Evolutionary conservation across 2,329 filamentous ascomycete genomes (phyloP), one percentile per base, ranked within the genome.

Genomic region (Akanthomyces muscarius): DNA sequence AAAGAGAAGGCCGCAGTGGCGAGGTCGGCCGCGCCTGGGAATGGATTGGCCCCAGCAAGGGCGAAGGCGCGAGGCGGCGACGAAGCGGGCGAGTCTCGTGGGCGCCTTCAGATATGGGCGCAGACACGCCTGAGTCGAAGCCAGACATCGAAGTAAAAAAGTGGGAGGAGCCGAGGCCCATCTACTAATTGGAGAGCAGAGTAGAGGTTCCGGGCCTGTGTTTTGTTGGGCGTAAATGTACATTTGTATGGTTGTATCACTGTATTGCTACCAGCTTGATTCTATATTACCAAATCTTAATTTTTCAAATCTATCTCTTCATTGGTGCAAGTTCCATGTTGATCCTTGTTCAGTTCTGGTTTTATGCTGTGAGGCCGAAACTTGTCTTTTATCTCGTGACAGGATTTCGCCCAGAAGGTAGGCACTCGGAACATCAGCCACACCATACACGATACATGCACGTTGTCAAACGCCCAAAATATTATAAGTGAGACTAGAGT

Each of bases 11-110:
- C 53, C 77, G 81, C 60, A 88, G 82, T 68, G 87, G 86, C 41
- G 87, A 89, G 70, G 82, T 89, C 36, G 85, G 85, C 33, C 79
- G 86, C 33, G 86, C 86, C 1, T 89, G 86, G 86, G 87, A 89
- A 71, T 89, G 86, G 86, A 88, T 89, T 65, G 86, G 86, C 1
- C 83, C 85, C 16, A 77, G 81, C 21, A 74, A 78, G 21, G 80
- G 78, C 21, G 78, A 79, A 41, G 75, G 72, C 38, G 74, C 73
- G 25, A 73, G 81, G 48, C 77, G 81, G 55, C 77, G 83, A 41
- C 80, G 80, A 68, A 85, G 81, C 68, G 81, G 79, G 2, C 76
- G 83, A n/a, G 77, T 81, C 14, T 84, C 82, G 1, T 79, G 75
- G 70, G 76, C 74, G 8, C 69, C 74, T 4, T 62, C 60, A 21